A percentile compares a stretch with the other conserved stretches of the same genome.
Evolutionary conservation across 2,329 filamentous ascomycete species (phyloP).

Genomic region (Tothia fuscella): DNA sequence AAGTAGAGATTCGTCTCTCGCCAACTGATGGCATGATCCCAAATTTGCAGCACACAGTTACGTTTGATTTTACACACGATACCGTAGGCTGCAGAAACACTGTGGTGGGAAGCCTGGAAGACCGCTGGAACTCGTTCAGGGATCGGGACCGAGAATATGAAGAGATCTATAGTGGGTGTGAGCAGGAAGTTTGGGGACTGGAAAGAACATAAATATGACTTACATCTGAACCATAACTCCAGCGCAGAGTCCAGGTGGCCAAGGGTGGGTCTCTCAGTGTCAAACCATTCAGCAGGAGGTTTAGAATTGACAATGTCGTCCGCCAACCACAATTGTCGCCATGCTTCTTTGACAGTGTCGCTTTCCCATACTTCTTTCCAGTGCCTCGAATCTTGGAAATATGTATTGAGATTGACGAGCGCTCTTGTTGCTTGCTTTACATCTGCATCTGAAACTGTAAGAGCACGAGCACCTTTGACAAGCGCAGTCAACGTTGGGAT

Average conservation of each 20-base stretch:
- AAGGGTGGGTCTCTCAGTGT: slow-evolving; percentile 34
- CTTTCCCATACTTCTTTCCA: slow-evolving; percentile 37
- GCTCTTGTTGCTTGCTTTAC: slow-evolving; percentile 30
- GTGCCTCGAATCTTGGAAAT: slow-evolving; percentile 32
- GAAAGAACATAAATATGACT: slow-evolving; percentile 10
- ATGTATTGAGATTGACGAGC: slow-evolving; percentile 31
- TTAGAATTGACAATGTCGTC: slow-evolving; percentile 31
- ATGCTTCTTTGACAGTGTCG: slow-evolving; percentile 33
- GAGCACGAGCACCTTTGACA: slow-evolving; percentile 27
- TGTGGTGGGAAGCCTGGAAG: slow-evolving; percentile 52
- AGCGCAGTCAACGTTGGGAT: slow-evolving; percentile 29
- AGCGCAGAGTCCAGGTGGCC: slow-evolving; percentile 33
- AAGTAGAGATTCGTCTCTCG: slow-evolving; percentile 37
- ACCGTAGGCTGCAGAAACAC: slow-evolving; percentile 48
- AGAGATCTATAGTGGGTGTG: slow-evolving; percentile 25
- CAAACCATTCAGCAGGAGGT: slow-evolving; percentile 32
- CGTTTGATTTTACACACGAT: slow-evolving; percentile 51
- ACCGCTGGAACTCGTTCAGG: slow-evolving; percentile 46
- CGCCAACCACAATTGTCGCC: slow-evolving; percentile 34
- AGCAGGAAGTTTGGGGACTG: not conserved
- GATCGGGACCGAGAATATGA: slow-evolving; percentile 46
- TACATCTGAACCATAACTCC: slow-evolving; percentile 35
- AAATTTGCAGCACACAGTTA: slow-evolving; percentile 48
- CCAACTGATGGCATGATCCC: slow-evolving; percentile 53
- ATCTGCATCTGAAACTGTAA: slow-evolving; percentile 26